Conservation (phyloP, 2,329 filamentous ascomycete genomes). For the Trichophyton verrucosum region DNA sequence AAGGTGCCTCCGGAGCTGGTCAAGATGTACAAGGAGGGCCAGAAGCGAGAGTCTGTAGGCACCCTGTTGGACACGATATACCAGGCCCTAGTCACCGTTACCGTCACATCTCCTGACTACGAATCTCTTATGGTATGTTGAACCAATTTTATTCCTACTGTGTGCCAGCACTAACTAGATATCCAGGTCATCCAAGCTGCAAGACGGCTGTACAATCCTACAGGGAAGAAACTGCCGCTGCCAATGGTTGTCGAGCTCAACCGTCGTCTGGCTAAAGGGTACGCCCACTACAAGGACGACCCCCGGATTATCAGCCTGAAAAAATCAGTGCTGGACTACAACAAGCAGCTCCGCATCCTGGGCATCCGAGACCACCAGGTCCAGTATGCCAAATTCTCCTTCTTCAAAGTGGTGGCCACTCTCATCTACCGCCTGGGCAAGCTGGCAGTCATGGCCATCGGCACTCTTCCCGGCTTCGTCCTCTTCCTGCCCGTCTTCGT, state of each 20-base stretch:
- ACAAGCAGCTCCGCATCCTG: constrained; percentile 70
- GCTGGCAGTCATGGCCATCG: constrained; percentile 60
- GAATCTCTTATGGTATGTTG: constrained; percentile 71
- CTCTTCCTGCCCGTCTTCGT: constrained; percentile 85
- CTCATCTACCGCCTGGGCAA: constrained; percentile 72
- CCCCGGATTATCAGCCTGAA: constrained; percentile 66
- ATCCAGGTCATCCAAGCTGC: constrained; percentile 74
- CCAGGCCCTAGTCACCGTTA: constrained; percentile 72
- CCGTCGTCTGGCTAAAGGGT: constrained; percentile 77
- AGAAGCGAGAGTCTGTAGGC: constrained; percentile 76
- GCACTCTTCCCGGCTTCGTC: constrained; percentile 72
- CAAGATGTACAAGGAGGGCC: constrained; percentile 68
- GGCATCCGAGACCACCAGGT: constrained; percentile 91
- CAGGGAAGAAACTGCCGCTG: constrained; percentile 82
- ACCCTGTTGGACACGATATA: constrained; percentile 77
- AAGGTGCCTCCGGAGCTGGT: constrained; percentile 74
- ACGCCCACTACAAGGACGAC: constrained; percentile 84
- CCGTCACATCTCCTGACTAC: constrained; percentile 84
- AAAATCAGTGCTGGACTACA: constrained; percentile 69
- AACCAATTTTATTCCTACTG: neutral
- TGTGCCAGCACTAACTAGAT: constrained; percentile 16
- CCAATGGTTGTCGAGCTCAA: constrained; percentile 92
- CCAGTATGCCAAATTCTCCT: constrained; percentile 74
- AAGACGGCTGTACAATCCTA: constrained; percentile 82
- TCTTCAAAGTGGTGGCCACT: constrained; percentile 59